phyloP scores from a whole-genome alignment of 768 basidiomycete species.

The Pleurotus cornucopiae region DNA sequence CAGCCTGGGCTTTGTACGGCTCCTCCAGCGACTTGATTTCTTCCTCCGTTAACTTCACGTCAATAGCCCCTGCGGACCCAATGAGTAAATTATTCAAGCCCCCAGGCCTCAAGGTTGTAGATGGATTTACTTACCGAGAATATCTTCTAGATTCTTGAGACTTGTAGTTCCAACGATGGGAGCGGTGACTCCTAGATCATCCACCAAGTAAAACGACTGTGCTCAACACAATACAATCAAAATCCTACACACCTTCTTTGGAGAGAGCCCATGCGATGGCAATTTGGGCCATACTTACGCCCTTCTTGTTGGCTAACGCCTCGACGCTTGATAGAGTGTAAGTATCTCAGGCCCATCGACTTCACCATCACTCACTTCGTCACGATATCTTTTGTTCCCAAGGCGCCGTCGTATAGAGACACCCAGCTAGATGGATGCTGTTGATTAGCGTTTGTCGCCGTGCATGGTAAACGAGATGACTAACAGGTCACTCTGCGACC shows the following conservation, averaged over 20 bases:
- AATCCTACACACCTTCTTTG: constrained; percentile 26
- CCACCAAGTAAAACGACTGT: background rate
- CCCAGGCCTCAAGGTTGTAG: background rate
- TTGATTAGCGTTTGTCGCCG: background rate
- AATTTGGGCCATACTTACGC: constrained; percentile 42
- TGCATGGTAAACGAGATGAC: background rate
- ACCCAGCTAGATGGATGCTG: background rate
- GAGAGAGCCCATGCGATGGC: constrained; percentile 37
- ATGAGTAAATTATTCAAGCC: background rate
- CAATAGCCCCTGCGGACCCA: background rate
- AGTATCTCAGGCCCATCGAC: constrained; percentile 8
- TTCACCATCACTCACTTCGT: constrained; percentile 20
- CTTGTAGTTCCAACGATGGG: constrained; percentile 48
- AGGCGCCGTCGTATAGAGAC: background rate
- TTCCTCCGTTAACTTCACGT: background rate
- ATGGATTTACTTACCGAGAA: background rate
- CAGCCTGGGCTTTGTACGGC: background rate
- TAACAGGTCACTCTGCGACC: constrained; percentile 16
- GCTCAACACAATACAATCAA: background rate
- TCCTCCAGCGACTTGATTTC: background rate
- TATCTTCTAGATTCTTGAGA: constrained; percentile 11
- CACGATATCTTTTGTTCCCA: constrained; percentile 18
- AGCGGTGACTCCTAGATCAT: constrained; percentile 32
- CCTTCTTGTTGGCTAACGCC: constrained; percentile 37
- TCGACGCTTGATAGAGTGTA: constrained; percentile 29